Percentiles rank a stretch among this genome's conserved stretches.
phyloP scores from a whole-genome alignment of 2,329 filamentous ascomycete genomes.

The Colletotrichum ledebouriae region DNA sequence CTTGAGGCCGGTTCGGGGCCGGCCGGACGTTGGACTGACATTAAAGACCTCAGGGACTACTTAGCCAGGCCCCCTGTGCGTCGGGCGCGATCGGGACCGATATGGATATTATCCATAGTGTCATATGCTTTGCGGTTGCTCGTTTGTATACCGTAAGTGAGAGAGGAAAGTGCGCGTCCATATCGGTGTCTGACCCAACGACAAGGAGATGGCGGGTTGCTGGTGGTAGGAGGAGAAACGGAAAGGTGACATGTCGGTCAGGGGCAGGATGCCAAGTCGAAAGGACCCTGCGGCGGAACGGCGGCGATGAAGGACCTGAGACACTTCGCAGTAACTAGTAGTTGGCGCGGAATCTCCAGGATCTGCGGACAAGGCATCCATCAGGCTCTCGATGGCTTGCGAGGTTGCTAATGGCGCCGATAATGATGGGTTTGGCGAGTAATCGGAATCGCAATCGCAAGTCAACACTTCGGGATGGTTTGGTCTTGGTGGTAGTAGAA shows the following conservation, averaged over 20 bases:
- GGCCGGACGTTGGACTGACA: neutral
- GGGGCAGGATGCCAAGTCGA: neutral
- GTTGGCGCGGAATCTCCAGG: conserved; percentile 6
- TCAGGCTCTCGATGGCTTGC: neutral
- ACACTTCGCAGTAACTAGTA: neutral
- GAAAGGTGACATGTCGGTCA: conserved; percentile 13
- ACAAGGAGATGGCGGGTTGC: conserved; percentile 16
- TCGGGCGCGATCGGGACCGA: conserved; percentile 27
- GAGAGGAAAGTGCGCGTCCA: conserved; percentile 2
- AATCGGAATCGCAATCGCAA: conserved; percentile 1
- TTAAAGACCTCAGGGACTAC: conserved; percentile 5
- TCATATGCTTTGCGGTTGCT: conserved; percentile 4
- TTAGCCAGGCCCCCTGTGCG: conserved; percentile 4
- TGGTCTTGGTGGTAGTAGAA: neutral
- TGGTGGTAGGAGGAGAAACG: conserved; percentile 4
- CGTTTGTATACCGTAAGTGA: conserved; percentile 19
- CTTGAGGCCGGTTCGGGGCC: conserved; percentile 1
- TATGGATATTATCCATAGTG: neutral
- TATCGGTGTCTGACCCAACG: conserved; percentile 10
- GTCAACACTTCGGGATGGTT: neutral
- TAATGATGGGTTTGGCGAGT: conserved; percentile 6
- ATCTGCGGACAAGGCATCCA: neutral
- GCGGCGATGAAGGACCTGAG: neutral
- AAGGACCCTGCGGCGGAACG: conserved; percentile 18
- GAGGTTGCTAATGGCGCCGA: neutral